These are phyloP conservation scores for Cladosporium sp. DNA, from an alignment of 2,329 filamentous ascomycete genomes.

Conservation along the genomic window DNA sequence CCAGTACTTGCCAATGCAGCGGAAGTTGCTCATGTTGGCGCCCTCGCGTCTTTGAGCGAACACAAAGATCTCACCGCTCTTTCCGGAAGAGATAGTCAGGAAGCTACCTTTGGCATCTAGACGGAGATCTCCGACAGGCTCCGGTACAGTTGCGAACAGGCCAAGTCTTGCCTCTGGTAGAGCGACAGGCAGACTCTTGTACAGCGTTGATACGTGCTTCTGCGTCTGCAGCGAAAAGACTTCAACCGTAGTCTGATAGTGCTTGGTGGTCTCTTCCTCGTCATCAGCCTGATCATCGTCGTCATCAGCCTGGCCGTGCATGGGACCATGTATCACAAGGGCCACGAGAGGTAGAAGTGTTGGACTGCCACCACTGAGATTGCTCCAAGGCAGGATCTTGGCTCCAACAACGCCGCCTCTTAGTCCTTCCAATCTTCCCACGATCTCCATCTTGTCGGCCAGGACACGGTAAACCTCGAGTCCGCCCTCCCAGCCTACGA, in stretches of 20 bases:
- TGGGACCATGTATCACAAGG: conserved; percentile 76
- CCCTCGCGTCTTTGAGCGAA: conserved; percentile 43
- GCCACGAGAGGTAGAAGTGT: conserved; percentile 71
- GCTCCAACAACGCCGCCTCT: conserved; percentile 78
- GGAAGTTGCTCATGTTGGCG: conserved; percentile 43
- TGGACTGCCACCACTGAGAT: conserved; percentile 53
- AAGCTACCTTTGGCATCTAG: conserved; percentile 72
- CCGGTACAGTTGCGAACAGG: conserved; percentile 46
- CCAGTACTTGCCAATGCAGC: conserved; percentile 88
- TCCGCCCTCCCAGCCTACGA: conserved; percentile 78
- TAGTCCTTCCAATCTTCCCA: conserved; percentile 72
- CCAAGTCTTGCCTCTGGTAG: conserved; percentile 28
- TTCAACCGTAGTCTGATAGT: conserved; percentile 85
- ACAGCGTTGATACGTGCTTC: conserved; percentile 68
- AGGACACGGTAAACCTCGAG: conserved; percentile 74
- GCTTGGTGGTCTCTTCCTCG: conserved; percentile 46
- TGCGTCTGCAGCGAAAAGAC: conserved; percentile 82
- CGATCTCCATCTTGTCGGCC: conserved; percentile 68
- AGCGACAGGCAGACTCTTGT: conserved; percentile 66
- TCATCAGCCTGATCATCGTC: conserved; percentile 33
- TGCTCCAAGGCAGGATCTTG: conserved; percentile 74
- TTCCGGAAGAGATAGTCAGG: conserved; percentile 73
- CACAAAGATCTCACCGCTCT: conserved; percentile 84
- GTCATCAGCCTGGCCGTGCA: conserved; percentile 49
- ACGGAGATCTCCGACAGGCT: conserved; percentile 70